A percentile compares a stretch with the other conserved stretches of the same genome.
Conservation (phyloP, 495 filamentous ascomycete species). For the Platismatia glauca region DNA sequence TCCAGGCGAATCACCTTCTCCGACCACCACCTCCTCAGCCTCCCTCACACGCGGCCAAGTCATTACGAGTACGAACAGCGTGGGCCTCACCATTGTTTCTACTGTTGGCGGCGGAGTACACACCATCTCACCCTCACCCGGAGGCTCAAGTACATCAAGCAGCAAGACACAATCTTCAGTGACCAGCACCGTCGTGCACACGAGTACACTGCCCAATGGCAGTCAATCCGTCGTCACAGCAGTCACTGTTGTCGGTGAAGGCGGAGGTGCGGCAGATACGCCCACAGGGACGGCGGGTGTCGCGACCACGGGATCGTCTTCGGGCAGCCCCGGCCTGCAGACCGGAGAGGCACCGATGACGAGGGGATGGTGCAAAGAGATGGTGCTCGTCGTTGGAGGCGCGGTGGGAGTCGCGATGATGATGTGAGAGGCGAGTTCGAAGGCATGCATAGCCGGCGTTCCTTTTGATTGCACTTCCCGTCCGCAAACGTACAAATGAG, state of each 20-base stretch:
- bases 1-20: conserved; percentile 4
- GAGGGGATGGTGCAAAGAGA: conserved; percentile 31
- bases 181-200: conserved; percentile 31
- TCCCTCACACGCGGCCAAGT: conserved; percentile 22
- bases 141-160: conserved; percentile 27
- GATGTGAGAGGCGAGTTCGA: conserved; percentile 3
- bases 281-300: conserved; percentile 25
- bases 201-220: conserved; percentile 67
- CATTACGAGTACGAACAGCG: conserved; percentile 21
- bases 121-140: conserved; percentile 24
- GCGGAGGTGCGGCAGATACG: conserved; percentile 12
- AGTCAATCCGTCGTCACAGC: conserved; percentile 41
- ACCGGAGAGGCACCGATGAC: conserved; percentile 32
- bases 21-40: conserved; percentile 12
- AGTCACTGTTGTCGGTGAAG: conserved; percentile 36
- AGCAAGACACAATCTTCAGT: conserved; percentile 23
- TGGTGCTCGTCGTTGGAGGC: conserved; percentile 35
- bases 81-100: conserved; percentile 20
- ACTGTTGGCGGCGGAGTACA: conserved; percentile 23
- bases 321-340: conserved; percentile 34
- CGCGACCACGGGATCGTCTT: conserved; percentile 1
- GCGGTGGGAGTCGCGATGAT: conserved; percentile 26
- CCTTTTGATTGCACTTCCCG: not conserved
- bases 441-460: not conserved
- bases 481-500: not conserved